A percentile compares a stretch with the other conserved stretches of the same genome.
Conservation (phyloP, 75 land plant species). For the Pinus taeda region DNA sequence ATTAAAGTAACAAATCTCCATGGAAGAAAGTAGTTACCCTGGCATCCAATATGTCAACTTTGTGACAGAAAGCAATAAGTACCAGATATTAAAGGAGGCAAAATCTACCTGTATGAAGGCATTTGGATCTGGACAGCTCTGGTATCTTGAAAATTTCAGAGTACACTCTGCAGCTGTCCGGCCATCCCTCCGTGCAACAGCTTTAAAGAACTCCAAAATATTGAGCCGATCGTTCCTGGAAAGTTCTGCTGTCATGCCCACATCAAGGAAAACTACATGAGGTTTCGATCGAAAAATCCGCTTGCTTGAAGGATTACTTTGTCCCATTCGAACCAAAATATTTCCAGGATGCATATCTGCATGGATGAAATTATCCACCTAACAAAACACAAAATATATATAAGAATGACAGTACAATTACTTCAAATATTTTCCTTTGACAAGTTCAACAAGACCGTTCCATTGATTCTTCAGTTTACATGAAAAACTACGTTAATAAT, state of each 20-base stretch:
- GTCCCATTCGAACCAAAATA: conserved; percentile 70
- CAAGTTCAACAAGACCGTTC: too few species aligned
- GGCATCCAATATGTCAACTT: too few species aligned
- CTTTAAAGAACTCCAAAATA: conserved; percentile 79
- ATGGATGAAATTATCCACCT: conserved; percentile 92
- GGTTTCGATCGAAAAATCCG: conserved; percentile 55
- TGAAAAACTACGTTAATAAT: too few species aligned
- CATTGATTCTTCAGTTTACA: too few species aligned
- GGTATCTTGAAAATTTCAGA: conserved; percentile 65
- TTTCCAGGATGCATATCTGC: conserved; percentile 98
- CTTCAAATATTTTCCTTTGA: too few species aligned
- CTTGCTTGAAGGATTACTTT: conserved; percentile 26
- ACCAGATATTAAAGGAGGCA: neutral
- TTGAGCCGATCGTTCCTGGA: conserved; percentile 57
- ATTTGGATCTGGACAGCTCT: conserved; percentile 77
- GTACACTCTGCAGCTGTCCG: conserved; percentile 82
- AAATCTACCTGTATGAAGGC: conserved; percentile 59
- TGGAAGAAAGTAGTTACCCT: neutral
- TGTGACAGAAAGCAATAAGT: too few species aligned
- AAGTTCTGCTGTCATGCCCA: conserved; percentile 96
- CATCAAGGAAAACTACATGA: conserved; percentile 87
- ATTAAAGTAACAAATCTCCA: neutral
- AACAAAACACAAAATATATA: conserved; percentile 9
- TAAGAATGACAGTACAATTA: too few species aligned
- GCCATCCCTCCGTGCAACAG: conserved; percentile 80